Base-by-base conservation (phyloP, 768 basidiomycete species). In the Suillus americanus region DNA sequence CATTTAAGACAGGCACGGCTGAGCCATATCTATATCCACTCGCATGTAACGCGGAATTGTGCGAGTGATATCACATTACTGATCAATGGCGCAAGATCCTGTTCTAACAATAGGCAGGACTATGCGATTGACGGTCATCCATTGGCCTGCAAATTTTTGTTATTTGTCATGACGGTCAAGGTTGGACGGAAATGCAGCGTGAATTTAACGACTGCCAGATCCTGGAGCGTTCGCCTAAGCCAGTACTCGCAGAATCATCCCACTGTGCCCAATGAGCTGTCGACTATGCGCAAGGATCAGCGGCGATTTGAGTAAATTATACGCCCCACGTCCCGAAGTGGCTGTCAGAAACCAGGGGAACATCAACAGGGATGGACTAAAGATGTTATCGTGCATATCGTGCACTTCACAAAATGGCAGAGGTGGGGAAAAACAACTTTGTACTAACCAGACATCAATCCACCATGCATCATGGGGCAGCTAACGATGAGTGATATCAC, bases 31-130 rank as follows among this genome's bases (percentile, higher is more conserved):
- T 54, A 54, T 35, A 20, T 5, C 53, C 30, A n/a, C 30, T 30
- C 12, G 33, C 5, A 30, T 20, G 12, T 1, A 54, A 35, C 12
- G 12, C 35, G 53, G 53, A 20, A 37, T 35, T 35, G 20, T n/a
- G 53, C 33, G 53, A 35, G 53, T 33, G 30, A 35, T 2, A 33
- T 13, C 12, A n/a, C 33, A n/a, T 54, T 12, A 2, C 33, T 18
- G 20, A 54, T 35, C 33, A 35, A 54, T 54, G 30, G 33, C 20
- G 30, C 12, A 54, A 54, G 53, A 35, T n/a, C 20, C 3, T 14
- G 33, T n/a, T 54, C 53, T 54, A 54, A 54, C 53, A 54, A 54
- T 54, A 54, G 28, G 53, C 20, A n/a, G 53, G 33, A 54, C 28
- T 28, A 53, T 25, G 28, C 18, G 3, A 14, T 14, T 40, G 13